phyloP scores from a whole-genome alignment of 148 eudicot genomes.

The Salicornia ramosissima region DNA sequence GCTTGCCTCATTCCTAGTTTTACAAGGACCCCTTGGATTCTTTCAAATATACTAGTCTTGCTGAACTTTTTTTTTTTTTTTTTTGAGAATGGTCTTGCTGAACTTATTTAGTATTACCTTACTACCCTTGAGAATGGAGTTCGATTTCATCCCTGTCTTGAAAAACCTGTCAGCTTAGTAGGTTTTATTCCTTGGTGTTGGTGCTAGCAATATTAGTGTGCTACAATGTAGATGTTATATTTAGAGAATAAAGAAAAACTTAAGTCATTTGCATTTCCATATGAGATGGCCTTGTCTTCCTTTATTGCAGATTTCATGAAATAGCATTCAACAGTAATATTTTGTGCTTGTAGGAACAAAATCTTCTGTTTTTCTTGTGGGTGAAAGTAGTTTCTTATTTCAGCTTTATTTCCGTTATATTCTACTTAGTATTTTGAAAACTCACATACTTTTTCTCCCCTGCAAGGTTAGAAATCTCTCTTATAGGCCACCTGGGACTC shows the following conservation, averaged over 20 bases:
- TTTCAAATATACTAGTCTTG: neutral
- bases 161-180: neutral
- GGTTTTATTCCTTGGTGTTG: neutral
- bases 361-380: neutral
- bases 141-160: neutral
- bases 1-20: neutral
- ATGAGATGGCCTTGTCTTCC: neutral
- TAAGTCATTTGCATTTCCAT: neutral
- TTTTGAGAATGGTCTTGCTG: no score
- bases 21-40: neutral
- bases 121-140: neutral
- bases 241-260: neutral
- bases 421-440: neutral
- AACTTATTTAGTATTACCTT: neutral
- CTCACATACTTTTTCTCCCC: constrained; percentile 11
- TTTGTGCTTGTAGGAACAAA: neutral
- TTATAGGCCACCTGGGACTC: constrained; percentile 83
- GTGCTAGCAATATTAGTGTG: neutral
- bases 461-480: constrained; percentile 60
- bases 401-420: neutral
- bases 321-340: neutral
- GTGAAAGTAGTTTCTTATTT: neutral
- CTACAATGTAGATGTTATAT: neutral
- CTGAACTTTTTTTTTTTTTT: neutral
- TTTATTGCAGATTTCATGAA: neutral